These are phyloP conservation scores for Collybia nuda DNA, from an alignment of 768 basidiomycete genomes.

Conservation along the genomic window DNA sequence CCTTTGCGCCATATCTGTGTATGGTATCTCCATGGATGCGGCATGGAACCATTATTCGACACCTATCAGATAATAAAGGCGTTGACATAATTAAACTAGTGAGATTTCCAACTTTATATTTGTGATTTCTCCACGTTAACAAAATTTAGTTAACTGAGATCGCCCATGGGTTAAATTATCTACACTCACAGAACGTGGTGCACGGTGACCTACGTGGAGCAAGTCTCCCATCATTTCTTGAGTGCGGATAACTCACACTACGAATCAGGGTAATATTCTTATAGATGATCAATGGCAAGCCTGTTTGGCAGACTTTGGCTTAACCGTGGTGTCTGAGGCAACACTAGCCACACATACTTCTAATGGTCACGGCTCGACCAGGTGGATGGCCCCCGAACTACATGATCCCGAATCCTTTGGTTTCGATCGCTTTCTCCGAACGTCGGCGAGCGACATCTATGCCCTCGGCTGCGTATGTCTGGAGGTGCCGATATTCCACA, in stretches of 20 bases:
- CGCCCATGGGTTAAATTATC: slow-evolving; percentile 15
- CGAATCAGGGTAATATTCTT: slow-evolving; percentile 21
- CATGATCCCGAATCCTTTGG: slow-evolving; percentile 18
- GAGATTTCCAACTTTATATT: neutral
- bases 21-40: slow-evolving; percentile 25
- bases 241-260: neutral
- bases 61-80: slow-evolving; percentile 13
- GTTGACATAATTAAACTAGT: slow-evolving; percentile 17
- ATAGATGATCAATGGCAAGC: slow-evolving; percentile 16
- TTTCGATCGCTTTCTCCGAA: slow-evolving; percentile 10
- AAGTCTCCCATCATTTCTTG: neutral
- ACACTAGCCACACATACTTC: slow-evolving; percentile 13
- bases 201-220: slow-evolving; percentile 22
- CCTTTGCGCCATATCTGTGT: slow-evolving; percentile 21
- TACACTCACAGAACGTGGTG: slow-evolving; percentile 16
- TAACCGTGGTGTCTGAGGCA: slow-evolving; percentile 19
- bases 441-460: slow-evolving; percentile 24
- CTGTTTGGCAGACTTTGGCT: slow-evolving; percentile 28
- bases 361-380: slow-evolving; percentile 15
- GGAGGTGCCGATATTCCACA: slow-evolving; percentile 14
- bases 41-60: slow-evolving; percentile 19
- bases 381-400: slow-evolving; percentile 31
- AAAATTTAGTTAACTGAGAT: slow-evolving; percentile 11
- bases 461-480: slow-evolving; percentile 24
- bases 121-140: neutral